phyloP scores from a whole-genome alignment of 768 basidiomycete genomes.

The Amyloporia xantha region DNA sequence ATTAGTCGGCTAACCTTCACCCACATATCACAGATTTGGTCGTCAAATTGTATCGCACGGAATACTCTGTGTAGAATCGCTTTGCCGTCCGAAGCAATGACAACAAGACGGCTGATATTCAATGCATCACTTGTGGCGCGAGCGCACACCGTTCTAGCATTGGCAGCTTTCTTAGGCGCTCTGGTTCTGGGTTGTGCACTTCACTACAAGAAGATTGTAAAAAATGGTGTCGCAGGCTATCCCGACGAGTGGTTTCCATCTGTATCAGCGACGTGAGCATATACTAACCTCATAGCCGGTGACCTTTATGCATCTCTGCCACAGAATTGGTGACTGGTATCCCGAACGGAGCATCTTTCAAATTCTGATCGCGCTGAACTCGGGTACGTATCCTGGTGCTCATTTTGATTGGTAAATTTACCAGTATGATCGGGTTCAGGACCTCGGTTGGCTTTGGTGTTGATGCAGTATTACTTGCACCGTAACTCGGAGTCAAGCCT shows the following conservation, averaged over 20 bases:
- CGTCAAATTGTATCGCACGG: too few relatives aligned
- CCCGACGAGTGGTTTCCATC: constrained; percentile 91
- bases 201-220: constrained; percentile 82
- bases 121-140: constrained; percentile 37
- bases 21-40: too few relatives aligned
- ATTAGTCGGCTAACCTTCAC: too few relatives aligned
- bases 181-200: constrained; percentile 56
- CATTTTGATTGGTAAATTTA: not conserved
- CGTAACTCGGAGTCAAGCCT: constrained; percentile 35
- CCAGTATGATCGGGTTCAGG: constrained; percentile 33
- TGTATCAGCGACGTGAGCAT: constrained; percentile 71
- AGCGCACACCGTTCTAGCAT: constrained; percentile 60
- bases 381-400: constrained; percentile 36
- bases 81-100: too few relatives aligned
- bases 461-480: constrained; percentile 56
- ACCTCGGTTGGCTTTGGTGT: constrained; percentile 67
- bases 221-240: constrained; percentile 76
- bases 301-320: not conserved
- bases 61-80: too few relatives aligned
- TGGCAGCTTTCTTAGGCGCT: constrained; percentile 57
- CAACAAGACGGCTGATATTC: not conserved
- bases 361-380: constrained; percentile 78
- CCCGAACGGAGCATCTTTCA: constrained; percentile 84
- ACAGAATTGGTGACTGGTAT: constrained; percentile 88
- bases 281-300: too few relatives aligned